These are phyloP conservation scores for Corynespora cassiicola DNA, from an alignment of 2,329 filamentous ascomycete genomes.

Conservation along the genomic window DNA sequence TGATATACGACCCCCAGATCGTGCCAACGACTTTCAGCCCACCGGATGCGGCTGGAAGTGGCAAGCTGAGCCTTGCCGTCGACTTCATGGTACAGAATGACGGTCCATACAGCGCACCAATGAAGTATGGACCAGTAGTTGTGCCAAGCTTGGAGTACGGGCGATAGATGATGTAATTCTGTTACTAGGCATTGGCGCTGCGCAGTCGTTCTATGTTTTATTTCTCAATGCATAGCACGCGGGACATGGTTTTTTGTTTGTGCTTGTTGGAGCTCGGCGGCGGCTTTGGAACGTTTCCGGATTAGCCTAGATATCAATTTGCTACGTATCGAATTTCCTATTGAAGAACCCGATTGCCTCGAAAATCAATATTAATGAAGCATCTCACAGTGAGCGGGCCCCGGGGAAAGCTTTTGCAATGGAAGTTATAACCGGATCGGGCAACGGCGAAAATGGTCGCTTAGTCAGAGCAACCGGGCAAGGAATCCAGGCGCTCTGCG, in stretches of 20 bases:
- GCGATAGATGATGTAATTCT: constrained; percentile 47
- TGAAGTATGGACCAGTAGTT: constrained; percentile 97
- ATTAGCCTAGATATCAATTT: no score
- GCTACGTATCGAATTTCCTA: no score
- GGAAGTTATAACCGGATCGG: no score
- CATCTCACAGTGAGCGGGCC: no score
- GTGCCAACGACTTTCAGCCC: constrained; percentile 58
- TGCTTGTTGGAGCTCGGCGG: no score
- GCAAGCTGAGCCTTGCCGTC: constrained; percentile 80
- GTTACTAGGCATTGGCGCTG: constrained; percentile 2
- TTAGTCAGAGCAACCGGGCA: no score
- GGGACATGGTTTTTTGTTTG: no score
- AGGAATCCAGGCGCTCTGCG: no score
- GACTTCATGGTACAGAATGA: constrained; percentile 98
- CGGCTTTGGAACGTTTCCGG: not conserved
- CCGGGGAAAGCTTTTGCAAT: no score
- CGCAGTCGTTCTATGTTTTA: constrained; percentile 5
- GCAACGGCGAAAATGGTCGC: no score
- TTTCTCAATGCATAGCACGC: constrained; percentile 3
- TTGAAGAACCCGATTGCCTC: no score
- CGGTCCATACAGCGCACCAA: constrained; percentile 77
- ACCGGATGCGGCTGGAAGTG: constrained; percentile 47
- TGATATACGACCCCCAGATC: constrained; percentile 91
- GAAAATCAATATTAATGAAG: no score
- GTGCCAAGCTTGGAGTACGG: constrained; percentile 72